These are phyloP conservation scores for Fusarium algeriense DNA, from an alignment of 2,329 filamentous ascomycete species.

Conservation along the genomic window DNA sequence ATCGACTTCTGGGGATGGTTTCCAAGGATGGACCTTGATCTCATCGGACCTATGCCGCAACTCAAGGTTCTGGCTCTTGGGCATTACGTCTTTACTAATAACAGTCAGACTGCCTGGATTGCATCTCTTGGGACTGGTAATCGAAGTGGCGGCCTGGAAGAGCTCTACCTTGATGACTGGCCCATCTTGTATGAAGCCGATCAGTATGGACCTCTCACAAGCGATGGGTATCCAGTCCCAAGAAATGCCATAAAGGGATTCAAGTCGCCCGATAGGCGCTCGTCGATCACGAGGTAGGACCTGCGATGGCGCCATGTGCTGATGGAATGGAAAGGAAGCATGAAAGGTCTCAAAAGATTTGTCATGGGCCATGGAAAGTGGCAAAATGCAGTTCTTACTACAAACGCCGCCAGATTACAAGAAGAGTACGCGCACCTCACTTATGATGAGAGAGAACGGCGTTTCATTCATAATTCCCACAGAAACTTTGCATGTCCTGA, in stretches of 20 bases:
- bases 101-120: slow-evolving; percentile 60
- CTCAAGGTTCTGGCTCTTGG: slow-evolving; percentile 56
- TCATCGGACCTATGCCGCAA: slow-evolving; percentile 47
- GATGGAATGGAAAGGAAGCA: not conserved
- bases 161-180: slow-evolving; percentile 58
- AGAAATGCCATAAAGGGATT: not conserved
- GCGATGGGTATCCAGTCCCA: not conserved
- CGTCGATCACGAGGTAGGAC: not conserved
- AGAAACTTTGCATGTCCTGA: not conserved
- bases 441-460: accelerated
- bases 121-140: slow-evolving; percentile 43
- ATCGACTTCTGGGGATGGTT: slow-evolving; percentile 53
- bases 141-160: slow-evolving; percentile 44
- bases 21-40: slow-evolving; percentile 51
- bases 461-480: accelerated
- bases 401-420: not conserved
- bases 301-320: not conserved
- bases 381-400: accelerated
- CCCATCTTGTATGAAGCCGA: slow-evolving; percentile 40
- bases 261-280: not conserved
- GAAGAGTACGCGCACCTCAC: not conserved
- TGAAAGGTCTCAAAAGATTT: not conserved
- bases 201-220: not conserved
- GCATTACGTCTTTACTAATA: slow-evolving; percentile 55
- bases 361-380: slow-evolving; percentile 1